Base-by-base conservation (phyloP, 345 rosid genomes). In the thale cress (Arabidopsis thaliana) region DNA sequence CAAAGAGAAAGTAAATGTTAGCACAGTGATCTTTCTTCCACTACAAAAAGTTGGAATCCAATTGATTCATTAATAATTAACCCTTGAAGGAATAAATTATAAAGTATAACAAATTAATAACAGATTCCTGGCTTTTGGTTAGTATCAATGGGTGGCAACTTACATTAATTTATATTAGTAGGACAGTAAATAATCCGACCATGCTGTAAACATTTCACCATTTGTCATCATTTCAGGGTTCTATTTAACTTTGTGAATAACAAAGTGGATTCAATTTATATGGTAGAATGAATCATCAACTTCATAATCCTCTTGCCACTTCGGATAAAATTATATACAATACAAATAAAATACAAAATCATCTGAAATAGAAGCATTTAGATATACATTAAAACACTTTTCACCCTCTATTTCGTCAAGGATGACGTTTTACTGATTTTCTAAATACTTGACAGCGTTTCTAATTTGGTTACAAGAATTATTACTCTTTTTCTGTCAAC, bases 41-140 rank as follows among this genome's bases (percentile, higher is more conserved):
- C 71, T 73, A 73, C 46, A 8, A 64, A 64, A 64, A 64, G 77
- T 73, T 73, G 46, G 48, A 64, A 73, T 42, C 64, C 25, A 64
- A 44, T 53, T 33, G 64, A 32, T 53, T 32, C 46, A 53, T 1
- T 8, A 32, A 8, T 33, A 42, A 28, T 28, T 28, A 28, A 44
- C 36, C 48, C 44, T 8, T 51, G 32, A 12, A 9, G 68, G 42
- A 20, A 13, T 20, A 51, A 40, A 9, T 22, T 51, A 32, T 28
- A 32, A 41, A 52, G 61, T 42, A 42, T 7, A 45, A 73, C 23
- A 42, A 16, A 14, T 52, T 40, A 73, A 14, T 52, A 40, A 53
- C 56, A 56, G 12, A 32, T 64, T 64, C 23, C 14, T 64, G 46
- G 75, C 59, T 8, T 40, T 36, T 59, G 37, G 12, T n/a, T 60